These are phyloP conservation scores for Moringa oleifera DNA, from an alignment of 345 rosid species.

Conservation along the genomic window DNA sequence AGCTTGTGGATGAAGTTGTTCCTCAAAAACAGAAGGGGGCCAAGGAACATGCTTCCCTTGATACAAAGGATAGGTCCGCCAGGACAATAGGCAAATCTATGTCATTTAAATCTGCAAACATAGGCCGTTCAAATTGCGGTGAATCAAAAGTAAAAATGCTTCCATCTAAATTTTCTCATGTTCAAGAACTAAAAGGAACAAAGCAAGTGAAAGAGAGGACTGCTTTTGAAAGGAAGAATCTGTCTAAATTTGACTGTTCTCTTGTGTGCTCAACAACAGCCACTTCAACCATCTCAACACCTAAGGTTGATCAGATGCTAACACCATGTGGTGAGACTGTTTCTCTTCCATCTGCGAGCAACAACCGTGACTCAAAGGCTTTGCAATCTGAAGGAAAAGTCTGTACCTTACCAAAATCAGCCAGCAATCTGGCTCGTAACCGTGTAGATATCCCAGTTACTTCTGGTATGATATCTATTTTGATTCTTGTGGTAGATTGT, in stretches of 20 bases:
- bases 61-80: conserved; percentile 45
- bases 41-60: conserved; percentile 40
- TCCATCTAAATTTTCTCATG: conserved; percentile 42
- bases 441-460: conserved; percentile 36
- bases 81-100: conserved; percentile 59
- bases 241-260: conserved; percentile 33
- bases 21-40: conserved; percentile 48
- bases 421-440: too few relatives aligned
- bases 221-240: conserved; percentile 38
- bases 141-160: conserved; percentile 55
- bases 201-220: conserved; percentile 54
- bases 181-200: conserved; percentile 48
- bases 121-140: conserved; percentile 37
- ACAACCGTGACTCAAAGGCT: conserved; percentile 46
- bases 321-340: conserved; percentile 43
- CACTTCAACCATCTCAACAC: conserved; percentile 35
- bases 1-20: conserved; percentile 55
- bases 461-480: conserved; percentile 46
- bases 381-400: conserved; percentile 56
- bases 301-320: conserved; percentile 54
- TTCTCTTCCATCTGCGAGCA: conserved; percentile 34
- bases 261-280: neutral
- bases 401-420: conserved; percentile 47
- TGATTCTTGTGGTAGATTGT: conserved; percentile 9
- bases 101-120: conserved; percentile 64